Evolutionary conservation across 2,329 filamentous ascomycete genomes (phyloP).

Genomic region (Cladosporium halotolerans): DNA sequence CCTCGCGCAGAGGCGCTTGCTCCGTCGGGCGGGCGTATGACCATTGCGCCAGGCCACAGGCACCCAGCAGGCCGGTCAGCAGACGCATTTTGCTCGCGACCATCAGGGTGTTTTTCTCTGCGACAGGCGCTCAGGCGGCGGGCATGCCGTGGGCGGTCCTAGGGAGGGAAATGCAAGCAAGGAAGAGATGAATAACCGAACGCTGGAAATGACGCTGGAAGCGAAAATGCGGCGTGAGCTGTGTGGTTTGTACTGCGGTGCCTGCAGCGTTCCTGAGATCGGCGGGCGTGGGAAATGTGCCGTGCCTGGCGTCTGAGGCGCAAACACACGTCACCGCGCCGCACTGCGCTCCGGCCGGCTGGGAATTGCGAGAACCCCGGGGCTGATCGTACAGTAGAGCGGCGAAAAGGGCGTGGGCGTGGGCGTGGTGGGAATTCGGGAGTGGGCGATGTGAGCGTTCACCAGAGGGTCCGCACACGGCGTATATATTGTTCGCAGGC

Average conservation of each 20-base stretch:
- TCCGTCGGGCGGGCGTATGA: conserved; percentile 2
- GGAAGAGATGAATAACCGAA: background rate
- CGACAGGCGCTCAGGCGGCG: background rate
- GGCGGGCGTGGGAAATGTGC: background rate
- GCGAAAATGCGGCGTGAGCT: background rate
- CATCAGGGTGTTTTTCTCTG: conserved; percentile 10
- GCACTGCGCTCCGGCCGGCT: too few relatives aligned
- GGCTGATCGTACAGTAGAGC: too few relatives aligned
- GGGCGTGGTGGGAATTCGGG: too few relatives aligned
- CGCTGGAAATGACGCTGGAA: background rate
- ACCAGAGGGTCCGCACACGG: too few relatives aligned
- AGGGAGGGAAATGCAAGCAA: background rate
- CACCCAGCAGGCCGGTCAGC: conserved; percentile 1
- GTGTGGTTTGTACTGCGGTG: background rate
- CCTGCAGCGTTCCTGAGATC: background rate
- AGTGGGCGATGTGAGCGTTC: too few relatives aligned
- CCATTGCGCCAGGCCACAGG: background rate
- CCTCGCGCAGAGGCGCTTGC: background rate
- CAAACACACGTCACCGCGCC: background rate
- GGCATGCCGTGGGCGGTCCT: background rate
- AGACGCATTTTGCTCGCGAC: conserved; percentile 6
- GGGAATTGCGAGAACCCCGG: too few relatives aligned
- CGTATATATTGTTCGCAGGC: too few relatives aligned
- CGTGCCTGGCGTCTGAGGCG: too few relatives aligned
- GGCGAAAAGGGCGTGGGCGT: too few relatives aligned